A percentile compares a stretch with the other conserved stretches of the same genome.
Evolutionary conservation across 306 rosid species (phyloP).

Genomic region (Citrullus mucosospermus): DNA sequence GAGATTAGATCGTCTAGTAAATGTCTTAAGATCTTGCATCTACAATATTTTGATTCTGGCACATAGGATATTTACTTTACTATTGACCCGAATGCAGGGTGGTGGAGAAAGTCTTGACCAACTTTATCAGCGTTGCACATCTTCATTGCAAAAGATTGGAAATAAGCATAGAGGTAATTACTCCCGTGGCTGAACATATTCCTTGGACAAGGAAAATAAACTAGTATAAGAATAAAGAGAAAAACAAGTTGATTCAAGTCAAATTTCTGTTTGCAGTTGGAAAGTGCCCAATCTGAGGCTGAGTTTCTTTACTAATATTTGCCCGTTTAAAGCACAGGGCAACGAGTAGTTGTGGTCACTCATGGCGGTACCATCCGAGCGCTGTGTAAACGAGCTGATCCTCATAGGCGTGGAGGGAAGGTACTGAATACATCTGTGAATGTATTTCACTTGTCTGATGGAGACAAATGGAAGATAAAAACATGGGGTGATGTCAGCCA

Average conservation of each 20-base stretch:
- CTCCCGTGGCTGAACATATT: neutral
- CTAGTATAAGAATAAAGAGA: neutral
- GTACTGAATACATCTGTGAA: slow-evolving; percentile 55
- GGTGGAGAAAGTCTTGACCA: slow-evolving; percentile 89
- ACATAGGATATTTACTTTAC: neutral
- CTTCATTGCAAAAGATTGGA: slow-evolving; percentile 51
- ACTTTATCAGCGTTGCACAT: slow-evolving; percentile 61
- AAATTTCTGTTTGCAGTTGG: neutral
- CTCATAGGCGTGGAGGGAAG: slow-evolving; percentile 35
- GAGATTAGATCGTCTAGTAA: neutral
- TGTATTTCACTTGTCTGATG: slow-evolving; percentile 51
- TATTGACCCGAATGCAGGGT: slow-evolving; percentile 36
- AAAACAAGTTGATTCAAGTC: neutral
- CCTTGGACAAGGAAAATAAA: neutral
- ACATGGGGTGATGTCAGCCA: slow-evolving; percentile 75
- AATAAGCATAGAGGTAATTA: slow-evolving; percentile 58
- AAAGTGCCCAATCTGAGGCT: neutral
- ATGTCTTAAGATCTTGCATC: neutral
- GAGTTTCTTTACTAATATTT: slow-evolving; percentile 6
- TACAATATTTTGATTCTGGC: neutral
- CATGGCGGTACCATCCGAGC: slow-evolving; percentile 73
- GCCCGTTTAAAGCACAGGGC: slow-evolving; percentile 33
- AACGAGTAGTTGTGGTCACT: slow-evolving; percentile 51
- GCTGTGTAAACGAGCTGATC: slow-evolving; percentile 40
- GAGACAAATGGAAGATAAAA: slow-evolving; percentile 46